Conservation (phyloP, 768 basidiomycete genomes). For the Pseudohyphozyma bogoriensis region DNA sequence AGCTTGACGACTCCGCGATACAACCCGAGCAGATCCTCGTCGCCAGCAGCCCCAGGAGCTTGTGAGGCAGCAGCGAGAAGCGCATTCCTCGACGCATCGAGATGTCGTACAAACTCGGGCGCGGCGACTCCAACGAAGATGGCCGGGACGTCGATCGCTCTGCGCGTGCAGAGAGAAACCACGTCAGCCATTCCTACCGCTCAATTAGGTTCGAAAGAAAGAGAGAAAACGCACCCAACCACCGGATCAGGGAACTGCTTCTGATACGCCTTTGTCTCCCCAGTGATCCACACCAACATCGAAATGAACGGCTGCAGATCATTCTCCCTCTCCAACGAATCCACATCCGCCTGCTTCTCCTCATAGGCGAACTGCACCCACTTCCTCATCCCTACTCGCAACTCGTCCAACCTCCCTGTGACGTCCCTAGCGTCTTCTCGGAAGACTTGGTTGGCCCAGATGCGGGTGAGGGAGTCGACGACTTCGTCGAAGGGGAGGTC, state of each 20-base stretch:
- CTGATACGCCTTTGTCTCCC: slow-evolving; percentile 66
- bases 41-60: slow-evolving; percentile 52
- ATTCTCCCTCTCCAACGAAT: slow-evolving; percentile 46
- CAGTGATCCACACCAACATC: slow-evolving; percentile 84
- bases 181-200: too few relatives aligned
- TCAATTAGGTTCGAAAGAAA: too few relatives aligned
- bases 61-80: slow-evolving; percentile 12
- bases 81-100: slow-evolving; percentile 7
- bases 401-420: slow-evolving; percentile 9
- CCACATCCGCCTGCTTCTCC: slow-evolving; percentile 32
- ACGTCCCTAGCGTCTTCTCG: slow-evolving; percentile 8
- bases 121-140: slow-evolving; percentile 41
- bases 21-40: slow-evolving; percentile 79
- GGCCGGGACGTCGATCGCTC: slow-evolving; percentile 57
- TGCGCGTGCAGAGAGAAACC: background rate
- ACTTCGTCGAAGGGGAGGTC: slow-evolving; percentile 59
- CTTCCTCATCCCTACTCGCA: slow-evolving; percentile 22
- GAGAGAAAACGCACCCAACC: slow-evolving; percentile 51
- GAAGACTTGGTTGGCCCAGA: slow-evolving; percentile 26
- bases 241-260: slow-evolving; percentile 78
- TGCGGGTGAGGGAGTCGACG: slow-evolving; percentile 47
- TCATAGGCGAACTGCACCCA: slow-evolving; percentile 25
- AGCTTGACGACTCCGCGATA: slow-evolving; percentile 69
- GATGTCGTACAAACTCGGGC: slow-evolving; percentile 20
- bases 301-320: slow-evolving; percentile 67